A percentile compares a stretch with the other conserved stretches of the same genome.
Conservation (phyloP, 2,329 filamentous ascomycete species). For the Cercospora citrullina region DNA sequence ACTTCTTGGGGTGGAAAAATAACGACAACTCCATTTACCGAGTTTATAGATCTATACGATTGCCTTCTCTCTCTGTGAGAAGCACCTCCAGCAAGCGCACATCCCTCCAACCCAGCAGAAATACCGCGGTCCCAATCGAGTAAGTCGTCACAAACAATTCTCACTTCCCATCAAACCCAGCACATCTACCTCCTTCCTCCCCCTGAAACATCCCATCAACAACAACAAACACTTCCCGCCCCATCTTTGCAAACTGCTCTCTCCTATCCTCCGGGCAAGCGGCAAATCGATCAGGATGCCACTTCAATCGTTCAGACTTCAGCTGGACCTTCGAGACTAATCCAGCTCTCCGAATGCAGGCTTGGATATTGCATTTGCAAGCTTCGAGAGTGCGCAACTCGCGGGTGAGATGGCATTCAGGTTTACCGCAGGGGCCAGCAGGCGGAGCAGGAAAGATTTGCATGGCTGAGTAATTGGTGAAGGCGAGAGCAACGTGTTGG, state of each 20-base stretch:
- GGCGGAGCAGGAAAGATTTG: background rate
- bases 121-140: background rate
- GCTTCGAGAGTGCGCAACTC: background rate
- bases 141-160: background rate
- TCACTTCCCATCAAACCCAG: background rate
- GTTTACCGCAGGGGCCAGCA: background rate
- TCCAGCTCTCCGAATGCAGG: background rate
- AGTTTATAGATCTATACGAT: background rate
- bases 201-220: constrained; percentile 13
- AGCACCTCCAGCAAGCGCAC: background rate
- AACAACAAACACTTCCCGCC: constrained; percentile 23
- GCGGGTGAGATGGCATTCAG: background rate
- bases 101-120: background rate
- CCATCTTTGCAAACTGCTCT: constrained; percentile 15
- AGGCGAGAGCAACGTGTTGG: background rate
- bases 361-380: background rate
- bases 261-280: background rate
- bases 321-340: background rate
- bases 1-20: background rate
- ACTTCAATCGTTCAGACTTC: constrained; percentile 6
- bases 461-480: background rate
- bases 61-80: background rate
- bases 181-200: background rate
- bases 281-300: constrained; percentile 21
- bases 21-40: background rate